phyloP scores from a whole-genome alignment of 164 flowering plant genomes.

The Berberis thunbergii region DNA sequence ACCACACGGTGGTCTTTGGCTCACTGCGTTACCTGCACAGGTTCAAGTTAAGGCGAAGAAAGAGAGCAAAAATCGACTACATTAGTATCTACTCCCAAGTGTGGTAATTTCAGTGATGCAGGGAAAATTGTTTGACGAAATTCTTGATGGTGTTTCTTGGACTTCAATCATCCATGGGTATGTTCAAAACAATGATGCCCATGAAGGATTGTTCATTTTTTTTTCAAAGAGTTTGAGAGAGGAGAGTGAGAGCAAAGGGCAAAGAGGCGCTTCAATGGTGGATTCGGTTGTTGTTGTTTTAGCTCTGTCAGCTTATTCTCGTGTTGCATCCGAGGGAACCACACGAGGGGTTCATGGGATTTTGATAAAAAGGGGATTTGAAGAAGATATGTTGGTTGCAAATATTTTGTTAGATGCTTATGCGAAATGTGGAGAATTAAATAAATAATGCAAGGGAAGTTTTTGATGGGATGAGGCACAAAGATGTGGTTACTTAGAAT shows the following conservation, averaged over 20 bases:
- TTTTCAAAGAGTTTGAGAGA: background rate
- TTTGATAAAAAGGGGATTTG: background rate
- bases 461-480: too few relatives aligned
- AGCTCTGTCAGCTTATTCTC: background rate
- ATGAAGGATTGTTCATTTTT: background rate
- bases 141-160: background rate
- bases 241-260: background rate
- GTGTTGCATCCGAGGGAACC: background rate
- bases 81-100: background rate
- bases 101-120: background rate
- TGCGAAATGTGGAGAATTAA: background rate
- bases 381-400: background rate
- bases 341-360: background rate
- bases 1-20: too few relatives aligned
- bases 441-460: too few relatives aligned
- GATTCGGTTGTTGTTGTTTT: background rate
- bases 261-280: background rate
- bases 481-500: too few relatives aligned
- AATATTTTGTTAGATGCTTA: background rate
- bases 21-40: too few relatives aligned
- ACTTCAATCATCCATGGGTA: background rate
- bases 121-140: background rate
- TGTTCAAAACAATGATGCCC: too few relatives aligned
- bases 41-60: too few relatives aligned
- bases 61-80: too few relatives aligned